Evolutionary conservation across 2,329 filamentous ascomycete species (phyloP).

Genomic region (Aspergillus proliferans): DNA sequence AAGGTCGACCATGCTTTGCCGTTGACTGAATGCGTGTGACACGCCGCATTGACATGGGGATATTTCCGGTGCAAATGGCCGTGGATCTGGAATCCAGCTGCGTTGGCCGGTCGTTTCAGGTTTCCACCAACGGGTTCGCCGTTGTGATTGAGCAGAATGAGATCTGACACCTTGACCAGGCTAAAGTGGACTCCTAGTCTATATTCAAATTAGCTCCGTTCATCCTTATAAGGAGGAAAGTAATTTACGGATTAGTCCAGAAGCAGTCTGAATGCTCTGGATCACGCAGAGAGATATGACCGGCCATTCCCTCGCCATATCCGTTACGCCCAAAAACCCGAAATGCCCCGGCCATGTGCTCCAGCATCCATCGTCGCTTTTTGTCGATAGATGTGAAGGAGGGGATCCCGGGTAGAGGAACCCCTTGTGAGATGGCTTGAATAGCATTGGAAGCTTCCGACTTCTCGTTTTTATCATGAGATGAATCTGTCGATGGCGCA

Average conservation of each 20-base stretch:
- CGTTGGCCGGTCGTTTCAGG: conserved; percentile 34
- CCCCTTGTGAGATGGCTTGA: background rate
- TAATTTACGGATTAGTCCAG: conserved; percentile 31
- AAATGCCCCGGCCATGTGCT: conserved; percentile 42
- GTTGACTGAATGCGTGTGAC: conserved; percentile 43
- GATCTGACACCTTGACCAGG: conserved; percentile 36
- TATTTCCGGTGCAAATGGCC: conserved; percentile 47
- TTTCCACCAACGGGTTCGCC: conserved; percentile 41
- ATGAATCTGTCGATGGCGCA: background rate
- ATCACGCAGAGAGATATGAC: conserved; percentile 42
- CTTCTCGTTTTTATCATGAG: background rate
- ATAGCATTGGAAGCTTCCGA: background rate
- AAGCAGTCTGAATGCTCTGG: conserved; percentile 26
- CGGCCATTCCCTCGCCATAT: conserved; percentile 19
- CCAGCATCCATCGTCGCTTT: conserved; percentile 37
- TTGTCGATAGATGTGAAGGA: conserved; percentile 35
- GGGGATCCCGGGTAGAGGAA: conserved; percentile 16
- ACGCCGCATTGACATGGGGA: conserved; percentile 45
- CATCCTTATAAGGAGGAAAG: background rate
- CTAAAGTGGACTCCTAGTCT: conserved; percentile 40
- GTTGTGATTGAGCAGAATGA: conserved; percentile 40
- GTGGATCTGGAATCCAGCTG: conserved; percentile 45
- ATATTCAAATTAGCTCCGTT: background rate
- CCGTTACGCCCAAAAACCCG: conserved; percentile 13
- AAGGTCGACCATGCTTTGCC: conserved; percentile 42